phyloP scores from a whole-genome alignment of 352 stramenopile genomes.

The Blastocystis sp. region DNA sequence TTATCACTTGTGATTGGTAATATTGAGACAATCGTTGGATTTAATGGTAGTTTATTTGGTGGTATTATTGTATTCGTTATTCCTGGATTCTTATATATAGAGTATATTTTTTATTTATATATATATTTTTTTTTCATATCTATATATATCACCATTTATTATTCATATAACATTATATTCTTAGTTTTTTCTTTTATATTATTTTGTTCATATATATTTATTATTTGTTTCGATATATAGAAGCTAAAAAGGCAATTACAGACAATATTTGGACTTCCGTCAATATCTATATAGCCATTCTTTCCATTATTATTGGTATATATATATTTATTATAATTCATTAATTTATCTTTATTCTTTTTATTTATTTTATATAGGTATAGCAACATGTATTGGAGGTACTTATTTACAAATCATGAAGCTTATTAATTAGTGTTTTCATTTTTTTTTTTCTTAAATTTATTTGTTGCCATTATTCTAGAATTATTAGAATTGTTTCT shows the following conservation, averaged over 20 bases:
- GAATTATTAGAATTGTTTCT: too few relatives aligned
- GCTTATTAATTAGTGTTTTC: background rate
- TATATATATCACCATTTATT: too few relatives aligned
- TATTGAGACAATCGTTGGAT: conserved; percentile 22
- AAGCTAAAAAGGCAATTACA: too few relatives aligned
- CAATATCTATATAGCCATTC: too few relatives aligned
- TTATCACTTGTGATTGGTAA: conserved; percentile 11
- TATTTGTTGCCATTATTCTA: too few relatives aligned
- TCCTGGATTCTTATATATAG: conserved; percentile 32
- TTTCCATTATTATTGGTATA: background rate
- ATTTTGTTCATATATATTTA: too few relatives aligned
- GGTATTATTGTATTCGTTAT: conserved; percentile 22
- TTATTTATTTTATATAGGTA: conserved; percentile 7
- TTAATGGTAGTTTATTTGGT: conserved; percentile 30
- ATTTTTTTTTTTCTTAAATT: conserved; percentile 26
- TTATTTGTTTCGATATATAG: too few relatives aligned
- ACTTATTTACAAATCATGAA: conserved; percentile 14
- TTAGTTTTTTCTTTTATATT: too few relatives aligned
- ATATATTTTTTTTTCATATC: too few relatives aligned
- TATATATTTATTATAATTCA: background rate
- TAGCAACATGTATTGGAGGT: conserved; percentile 9
- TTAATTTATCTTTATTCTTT: background rate
- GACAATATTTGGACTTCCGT: too few relatives aligned
- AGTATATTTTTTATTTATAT: too few relatives aligned
- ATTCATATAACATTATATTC: too few relatives aligned